These are phyloP conservation scores for Pichia exigua DNA, from an alignment of 805 yeast genomes.

Conservation along the genomic window DNA sequence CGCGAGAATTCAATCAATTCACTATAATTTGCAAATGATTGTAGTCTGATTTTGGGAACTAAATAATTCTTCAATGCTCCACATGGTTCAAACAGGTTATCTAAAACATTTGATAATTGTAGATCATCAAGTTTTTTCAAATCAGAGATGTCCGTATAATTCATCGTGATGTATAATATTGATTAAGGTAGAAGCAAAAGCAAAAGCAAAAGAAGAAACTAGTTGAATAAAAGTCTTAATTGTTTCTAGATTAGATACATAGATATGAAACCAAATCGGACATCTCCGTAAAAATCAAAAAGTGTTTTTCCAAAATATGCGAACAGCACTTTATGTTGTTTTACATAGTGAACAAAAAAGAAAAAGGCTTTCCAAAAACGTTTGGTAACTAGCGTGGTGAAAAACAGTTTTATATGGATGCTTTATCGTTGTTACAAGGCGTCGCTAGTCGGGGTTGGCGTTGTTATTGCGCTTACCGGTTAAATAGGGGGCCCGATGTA, in stretches of 20 bases:
- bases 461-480: no score
- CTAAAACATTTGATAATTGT: conserved; percentile 35
- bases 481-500: no score
- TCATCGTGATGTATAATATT: not conserved
- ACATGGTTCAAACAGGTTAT: conserved; percentile 62
- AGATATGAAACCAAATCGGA: not conserved
- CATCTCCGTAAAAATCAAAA: not conserved
- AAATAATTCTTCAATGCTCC: conserved; percentile 33
- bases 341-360: no score
- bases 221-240: no score
- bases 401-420: no score
- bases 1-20: conserved; percentile 21
- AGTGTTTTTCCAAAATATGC: not conserved
- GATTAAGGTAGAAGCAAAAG: not conserved
- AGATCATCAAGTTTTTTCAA: conserved; percentile 17
- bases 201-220: no score
- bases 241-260: no score
- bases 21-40: conserved; percentile 21
- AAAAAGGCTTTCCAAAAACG: no score
- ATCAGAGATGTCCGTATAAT: conserved; percentile 24
- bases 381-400: no score
- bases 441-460: no score
- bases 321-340: not conserved
- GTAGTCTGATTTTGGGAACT: conserved; percentile 23
- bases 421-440: no score